These are phyloP conservation scores for Saccharomyces hybrid DNA, from an alignment of 1,139 yeast species.

Conservation along the genomic window DNA sequence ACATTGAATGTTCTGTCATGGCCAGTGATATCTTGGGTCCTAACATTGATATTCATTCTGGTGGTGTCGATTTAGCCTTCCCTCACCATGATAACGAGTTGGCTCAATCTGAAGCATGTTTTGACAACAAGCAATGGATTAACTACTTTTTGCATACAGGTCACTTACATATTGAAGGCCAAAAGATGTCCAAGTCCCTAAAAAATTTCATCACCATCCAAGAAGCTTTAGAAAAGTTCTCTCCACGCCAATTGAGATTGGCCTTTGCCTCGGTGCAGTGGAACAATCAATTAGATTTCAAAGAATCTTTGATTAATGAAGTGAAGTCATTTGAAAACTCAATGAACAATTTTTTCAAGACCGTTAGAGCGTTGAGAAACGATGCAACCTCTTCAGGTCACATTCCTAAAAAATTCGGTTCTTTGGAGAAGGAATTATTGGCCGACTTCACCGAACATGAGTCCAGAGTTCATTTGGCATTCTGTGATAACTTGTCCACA, in stretches of 20 bases:
- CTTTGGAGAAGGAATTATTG: conserved; percentile 49
- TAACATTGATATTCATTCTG: conserved; percentile 89
- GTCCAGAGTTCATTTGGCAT: conserved; percentile 61
- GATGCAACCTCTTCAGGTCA: conserved; percentile 37
- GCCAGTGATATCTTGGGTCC: conserved; percentile 83
- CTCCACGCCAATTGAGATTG: conserved; percentile 77
- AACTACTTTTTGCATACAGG: conserved; percentile 96
- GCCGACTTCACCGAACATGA: conserved; percentile 48
- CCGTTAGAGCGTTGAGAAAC: conserved; percentile 64
- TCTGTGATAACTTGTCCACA: conserved; percentile 81
- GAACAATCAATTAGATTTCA: conserved; percentile 90
- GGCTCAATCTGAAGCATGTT: conserved; percentile 95
- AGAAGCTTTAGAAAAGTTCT: conserved; percentile 67
- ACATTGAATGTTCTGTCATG: conserved; percentile 98
- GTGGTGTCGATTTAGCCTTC: conserved; percentile 95
- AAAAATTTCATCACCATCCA: conserved; percentile 93
- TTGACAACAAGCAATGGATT: conserved; percentile 87
- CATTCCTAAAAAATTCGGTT: conserved; percentile 48
- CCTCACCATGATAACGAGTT: conserved; percentile 99
- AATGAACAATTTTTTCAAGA: conserved; percentile 74
- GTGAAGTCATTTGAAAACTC: conserved; percentile 70
- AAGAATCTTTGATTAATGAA: conserved; percentile 68
- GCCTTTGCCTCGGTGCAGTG: conserved; percentile 88
- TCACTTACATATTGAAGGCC: conserved; percentile 95
- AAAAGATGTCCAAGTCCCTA: conserved; percentile 91